Evolutionary conservation across 176 grass and related monocot genomes (phyloP).

Genomic region (Olyra latifolia): DNA sequence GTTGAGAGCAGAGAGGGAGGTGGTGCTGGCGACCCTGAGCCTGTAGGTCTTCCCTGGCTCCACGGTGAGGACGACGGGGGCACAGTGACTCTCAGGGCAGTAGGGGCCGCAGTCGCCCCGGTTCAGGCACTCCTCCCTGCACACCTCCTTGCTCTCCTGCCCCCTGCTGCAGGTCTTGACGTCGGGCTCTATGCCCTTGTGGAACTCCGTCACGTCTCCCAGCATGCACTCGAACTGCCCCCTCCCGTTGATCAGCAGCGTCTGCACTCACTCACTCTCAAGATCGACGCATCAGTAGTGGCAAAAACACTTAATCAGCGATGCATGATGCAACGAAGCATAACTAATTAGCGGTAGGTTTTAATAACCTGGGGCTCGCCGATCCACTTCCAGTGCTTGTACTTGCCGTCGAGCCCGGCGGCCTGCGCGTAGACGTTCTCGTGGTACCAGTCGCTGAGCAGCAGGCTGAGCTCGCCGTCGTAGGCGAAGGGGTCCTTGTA

Average conservation of each 20-base stretch:
- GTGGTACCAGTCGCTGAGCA: slow-evolving; percentile 89
- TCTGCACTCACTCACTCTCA: background rate
- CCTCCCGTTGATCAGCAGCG: background rate
- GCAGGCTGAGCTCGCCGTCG: slow-evolving; percentile 72
- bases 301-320: no score
- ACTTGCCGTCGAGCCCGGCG: slow-evolving; percentile 59
- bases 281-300: no score
- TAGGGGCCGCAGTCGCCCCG: slow-evolving; percentile 29
- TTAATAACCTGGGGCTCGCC: slow-evolving; percentile 93
- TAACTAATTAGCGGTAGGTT: no score
- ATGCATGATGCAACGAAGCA: no score
- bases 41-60: slow-evolving; percentile 48
- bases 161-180: background rate
- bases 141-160: background rate
- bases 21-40: slow-evolving; percentile 62
- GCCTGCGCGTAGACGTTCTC: slow-evolving; percentile 65
- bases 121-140: slow-evolving; percentile 2
- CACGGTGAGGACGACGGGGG: slow-evolving; percentile 34
- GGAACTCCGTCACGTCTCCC: background rate
- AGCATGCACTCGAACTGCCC: slow-evolving; percentile 20
- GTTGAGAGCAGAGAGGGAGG: slow-evolving; percentile 55
- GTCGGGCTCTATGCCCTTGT: background rate
- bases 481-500: slow-evolving; percentile 62
- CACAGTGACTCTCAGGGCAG: slow-evolving; percentile 31
- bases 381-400: slow-evolving; percentile 61